Percentiles rank a stretch among this genome's conserved stretches.
phyloP scores from a whole-genome alignment of 202 grass and related monocot species.

The Panicum hallii region DNA sequence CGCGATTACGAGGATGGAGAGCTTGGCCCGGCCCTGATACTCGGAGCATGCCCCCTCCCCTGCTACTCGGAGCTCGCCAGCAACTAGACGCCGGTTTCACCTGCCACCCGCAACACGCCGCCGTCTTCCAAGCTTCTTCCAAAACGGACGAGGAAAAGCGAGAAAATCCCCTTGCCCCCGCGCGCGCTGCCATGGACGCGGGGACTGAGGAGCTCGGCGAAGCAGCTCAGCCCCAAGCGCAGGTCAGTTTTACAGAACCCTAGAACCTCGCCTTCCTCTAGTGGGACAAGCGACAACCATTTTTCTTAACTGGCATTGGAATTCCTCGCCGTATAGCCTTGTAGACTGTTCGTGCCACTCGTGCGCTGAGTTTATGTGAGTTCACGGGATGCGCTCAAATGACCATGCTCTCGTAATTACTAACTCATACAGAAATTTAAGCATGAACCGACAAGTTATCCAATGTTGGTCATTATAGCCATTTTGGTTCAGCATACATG shows the following conservation, averaged over 20 bases:
- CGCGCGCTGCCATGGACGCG: constrained; percentile 28
- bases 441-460: not conserved
- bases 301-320: not conserved
- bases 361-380: not conserved
- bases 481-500: constrained; percentile 18
- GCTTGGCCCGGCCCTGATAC: too few relatives aligned
- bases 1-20: not conserved
- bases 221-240: not conserved
- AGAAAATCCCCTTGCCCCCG: not conserved
- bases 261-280: not conserved
- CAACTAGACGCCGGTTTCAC: constrained; percentile 22
- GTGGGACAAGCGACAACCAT: not conserved
- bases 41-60: not conserved
- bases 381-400: not conserved
- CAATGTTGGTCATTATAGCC: not conserved
- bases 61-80: not conserved
- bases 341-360: too few relatives aligned
- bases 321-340: not conserved
- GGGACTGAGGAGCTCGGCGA: not conserved
- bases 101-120: constrained; percentile 26
- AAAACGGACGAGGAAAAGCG: not conserved
- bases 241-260: constrained; percentile 37
- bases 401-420: not conserved
- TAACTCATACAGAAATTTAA: not conserved
- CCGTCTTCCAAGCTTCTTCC: constrained; percentile 24